Evolutionary conservation across 768 basidiomycete genomes (phyloP).

Genomic region (Symmetrospora coprosmae): DNA sequence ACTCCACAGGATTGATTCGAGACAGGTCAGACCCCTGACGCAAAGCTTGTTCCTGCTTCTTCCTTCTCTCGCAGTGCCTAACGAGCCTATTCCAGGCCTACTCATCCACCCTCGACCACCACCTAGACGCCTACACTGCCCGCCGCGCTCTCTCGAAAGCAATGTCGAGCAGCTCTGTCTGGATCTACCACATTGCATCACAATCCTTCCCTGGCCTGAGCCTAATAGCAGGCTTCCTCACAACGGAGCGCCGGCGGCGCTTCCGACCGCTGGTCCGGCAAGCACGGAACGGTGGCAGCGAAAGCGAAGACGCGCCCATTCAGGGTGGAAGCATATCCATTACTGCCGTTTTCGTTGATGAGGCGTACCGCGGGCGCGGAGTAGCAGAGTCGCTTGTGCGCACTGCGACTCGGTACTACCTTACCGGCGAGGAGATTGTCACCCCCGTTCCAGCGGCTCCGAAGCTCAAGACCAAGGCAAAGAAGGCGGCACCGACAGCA

Average conservation of each 20-base stretch:
- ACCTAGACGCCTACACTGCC: background rate
- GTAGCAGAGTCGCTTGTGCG: constrained; percentile 16
- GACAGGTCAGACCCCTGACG: background rate
- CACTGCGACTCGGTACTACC: constrained; percentile 8
- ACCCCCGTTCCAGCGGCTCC: no score
- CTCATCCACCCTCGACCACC: background rate
- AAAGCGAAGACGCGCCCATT: no score
- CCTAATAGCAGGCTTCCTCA: constrained; percentile 15
- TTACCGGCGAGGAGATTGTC: background rate
- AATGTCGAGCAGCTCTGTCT: background rate
- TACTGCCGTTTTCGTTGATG: constrained; percentile 17
- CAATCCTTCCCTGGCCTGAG: constrained; percentile 5
- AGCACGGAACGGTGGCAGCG: background rate
- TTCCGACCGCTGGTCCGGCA: no score
- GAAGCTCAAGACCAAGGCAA: no score
- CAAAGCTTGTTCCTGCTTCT: background rate
- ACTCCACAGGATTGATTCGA: background rate
- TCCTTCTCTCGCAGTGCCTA: background rate
- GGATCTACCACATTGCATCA: constrained; percentile 15
- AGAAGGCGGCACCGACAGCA: no score
- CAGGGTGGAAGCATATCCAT: background rate
- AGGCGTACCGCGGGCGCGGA: constrained; percentile 1
- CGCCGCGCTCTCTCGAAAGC: constrained; percentile 6
- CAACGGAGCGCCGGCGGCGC: background rate
- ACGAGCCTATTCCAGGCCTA: constrained; percentile 11